phyloP scores from a whole-genome alignment of 345 rosid genomes.

The Diplotaxis tenuifolia region DNA sequence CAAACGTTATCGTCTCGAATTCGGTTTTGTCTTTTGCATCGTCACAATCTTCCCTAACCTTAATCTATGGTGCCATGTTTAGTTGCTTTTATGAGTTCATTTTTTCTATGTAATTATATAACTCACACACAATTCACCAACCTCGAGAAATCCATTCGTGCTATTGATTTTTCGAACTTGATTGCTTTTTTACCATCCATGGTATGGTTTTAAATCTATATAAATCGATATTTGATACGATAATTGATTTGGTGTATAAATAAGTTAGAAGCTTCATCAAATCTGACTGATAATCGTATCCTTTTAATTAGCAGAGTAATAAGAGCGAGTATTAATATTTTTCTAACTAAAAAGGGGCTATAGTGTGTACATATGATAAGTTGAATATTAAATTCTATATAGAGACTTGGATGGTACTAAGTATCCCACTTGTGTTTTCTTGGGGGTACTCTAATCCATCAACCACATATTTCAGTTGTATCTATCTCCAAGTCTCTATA shows the following conservation, averaged over 20 bases:
- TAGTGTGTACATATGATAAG: neutral
- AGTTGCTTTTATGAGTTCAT: neutral
- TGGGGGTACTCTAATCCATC: no score
- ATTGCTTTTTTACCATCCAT: neutral
- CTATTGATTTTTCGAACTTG: neutral
- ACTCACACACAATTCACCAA: neutral
- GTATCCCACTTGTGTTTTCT: no score
- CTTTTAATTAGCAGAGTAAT: neutral
- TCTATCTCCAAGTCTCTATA: constrained; percentile 22
- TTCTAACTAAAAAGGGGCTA: neutral
- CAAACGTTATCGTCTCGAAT: constrained; percentile 36
- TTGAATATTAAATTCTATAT: constrained; percentile 18
- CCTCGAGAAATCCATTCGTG: no score
- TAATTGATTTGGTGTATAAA: neutral
- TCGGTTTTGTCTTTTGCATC: constrained; percentile 29
- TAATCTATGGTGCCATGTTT: constrained; percentile 28
- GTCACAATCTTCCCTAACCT: constrained; percentile 21
- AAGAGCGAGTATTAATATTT: neutral
- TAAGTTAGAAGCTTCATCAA: neutral
- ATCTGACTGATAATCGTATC: neutral
- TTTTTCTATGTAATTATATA: neutral
- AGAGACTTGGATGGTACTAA: constrained; percentile 20
- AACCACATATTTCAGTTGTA: no score
- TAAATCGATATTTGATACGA: neutral
- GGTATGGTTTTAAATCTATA: neutral